Conservation (phyloP, 208 protist species). For the Wallacemonas sp. region DNA sequence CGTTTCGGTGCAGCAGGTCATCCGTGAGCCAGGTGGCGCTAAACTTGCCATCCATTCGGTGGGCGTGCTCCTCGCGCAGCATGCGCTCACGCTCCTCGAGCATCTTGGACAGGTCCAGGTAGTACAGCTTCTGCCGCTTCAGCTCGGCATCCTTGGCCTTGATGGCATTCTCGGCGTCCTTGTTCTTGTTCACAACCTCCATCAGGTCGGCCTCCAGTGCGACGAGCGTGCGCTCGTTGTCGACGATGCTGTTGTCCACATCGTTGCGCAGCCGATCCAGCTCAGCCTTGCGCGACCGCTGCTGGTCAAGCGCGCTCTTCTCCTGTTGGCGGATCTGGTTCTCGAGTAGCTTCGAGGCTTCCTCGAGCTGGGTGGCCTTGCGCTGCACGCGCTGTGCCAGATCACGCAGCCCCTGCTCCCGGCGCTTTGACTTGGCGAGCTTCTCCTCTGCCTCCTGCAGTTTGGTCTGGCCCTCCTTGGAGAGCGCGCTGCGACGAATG, state of each 20-base stretch:
- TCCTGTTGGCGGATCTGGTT: slow-evolving; percentile 35
- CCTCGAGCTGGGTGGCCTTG: slow-evolving; percentile 50
- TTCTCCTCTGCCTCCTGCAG: slow-evolving; percentile 49
- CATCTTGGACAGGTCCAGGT: slow-evolving; percentile 64
- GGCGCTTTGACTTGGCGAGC: slow-evolving; percentile 38
- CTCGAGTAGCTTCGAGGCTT: slow-evolving; percentile 40
- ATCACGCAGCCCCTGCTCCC: slow-evolving; percentile 51
- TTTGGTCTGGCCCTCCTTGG: slow-evolving; percentile 39
- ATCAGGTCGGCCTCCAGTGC: slow-evolving; percentile 53
- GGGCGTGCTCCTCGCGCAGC: slow-evolving; percentile 56
- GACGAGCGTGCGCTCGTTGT: slow-evolving; percentile 51
- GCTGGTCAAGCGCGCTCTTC: slow-evolving; percentile 22
- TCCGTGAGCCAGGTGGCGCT: slow-evolving; percentile 60
- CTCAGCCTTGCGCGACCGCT: slow-evolving; percentile 45
- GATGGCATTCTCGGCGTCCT: slow-evolving; percentile 49
- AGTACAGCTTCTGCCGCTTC: slow-evolving; percentile 49
- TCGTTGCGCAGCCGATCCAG: slow-evolving; percentile 39
- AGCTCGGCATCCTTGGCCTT: slow-evolving; percentile 47
- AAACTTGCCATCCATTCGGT: slow-evolving; percentile 56
- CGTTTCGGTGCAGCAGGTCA: slow-evolving; percentile 69
- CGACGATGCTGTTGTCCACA: slow-evolving; percentile 29
- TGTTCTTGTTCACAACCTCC: slow-evolving; percentile 49
- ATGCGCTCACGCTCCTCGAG: slow-evolving; percentile 63
- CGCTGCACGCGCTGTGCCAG: slow-evolving; percentile 36
- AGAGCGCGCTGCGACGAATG: slow-evolving; percentile 30